Base-by-base conservation (phyloP, 768 basidiomycete genomes). In the Mycena amicta region DNA sequence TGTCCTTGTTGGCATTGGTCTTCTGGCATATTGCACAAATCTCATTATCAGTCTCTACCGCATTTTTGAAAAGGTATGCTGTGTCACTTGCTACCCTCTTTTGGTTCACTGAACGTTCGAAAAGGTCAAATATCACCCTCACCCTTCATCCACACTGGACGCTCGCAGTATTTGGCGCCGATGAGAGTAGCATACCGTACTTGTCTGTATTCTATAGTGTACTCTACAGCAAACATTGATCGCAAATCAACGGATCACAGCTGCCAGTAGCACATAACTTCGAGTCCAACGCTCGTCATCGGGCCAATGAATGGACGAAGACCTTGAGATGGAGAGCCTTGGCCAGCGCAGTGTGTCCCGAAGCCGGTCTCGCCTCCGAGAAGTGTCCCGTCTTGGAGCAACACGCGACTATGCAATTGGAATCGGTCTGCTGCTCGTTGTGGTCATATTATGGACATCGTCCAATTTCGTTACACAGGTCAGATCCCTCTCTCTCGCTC, bases 391-490 rank as follows among this genome's bases (percentile, higher is more conserved):
- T 5, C 3, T 53, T 37, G 23, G 52, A 46, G 55, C 62, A 40
- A 52, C 59, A 45, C 53, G 70, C 23, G 73, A 79, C 50, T 83
- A 79, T 66, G 69, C 71, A 28, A 65, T 84, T 27, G 93, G 93
- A 52, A 86, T 94, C 52, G 74, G 75, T 26, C 75, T 94, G 41
- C 82, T 95, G 22, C 69, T 93, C 2, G 56, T 85, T 20, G 93
- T 95, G 51, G 92, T 93, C 33, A 60, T 92, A 31, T 80, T 97
- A 13, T 98, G 95, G 95, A 96, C 95, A 16, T 74, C 80, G 12
- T 90, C 89, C 47, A 95, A 89, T 71, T 96, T 95, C 67, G 78
- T 96, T 39, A 95, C 90, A 12, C 90, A 93, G 81, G 91, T 88
- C 58, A 43, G 72, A 25, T 29, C 22, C 20, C 6, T n/a, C 2